These are phyloP conservation scores for Solanum boliviense DNA, from an alignment of 257 asterid species.

Conservation along the genomic window DNA sequence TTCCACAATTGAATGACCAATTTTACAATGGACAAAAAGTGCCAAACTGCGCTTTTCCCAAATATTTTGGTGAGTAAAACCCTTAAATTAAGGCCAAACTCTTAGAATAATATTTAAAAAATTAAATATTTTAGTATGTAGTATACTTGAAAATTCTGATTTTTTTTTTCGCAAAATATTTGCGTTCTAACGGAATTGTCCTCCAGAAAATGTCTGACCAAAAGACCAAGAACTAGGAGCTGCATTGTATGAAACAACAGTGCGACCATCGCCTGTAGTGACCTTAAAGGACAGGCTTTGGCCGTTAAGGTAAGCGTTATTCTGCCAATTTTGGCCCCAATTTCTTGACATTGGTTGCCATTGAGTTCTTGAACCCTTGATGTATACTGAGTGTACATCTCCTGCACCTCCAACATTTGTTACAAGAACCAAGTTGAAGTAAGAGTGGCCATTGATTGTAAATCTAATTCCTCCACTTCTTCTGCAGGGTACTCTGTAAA, in stretches of 20 bases:
- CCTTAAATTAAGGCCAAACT: not conserved
- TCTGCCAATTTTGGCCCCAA: slow-evolving; percentile 98
- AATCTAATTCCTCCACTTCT: slow-evolving; percentile 86
- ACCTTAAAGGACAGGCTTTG: slow-evolving; percentile 77
- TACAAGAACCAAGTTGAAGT: slow-evolving; percentile 71
- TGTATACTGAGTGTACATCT: slow-evolving; percentile 60
- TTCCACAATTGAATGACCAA: not conserved
- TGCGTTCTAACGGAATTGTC: slow-evolving; percentile 42
- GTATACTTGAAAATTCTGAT: not conserved
- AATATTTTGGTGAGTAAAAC: not conserved
- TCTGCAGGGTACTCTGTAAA: slow-evolving; percentile 39
- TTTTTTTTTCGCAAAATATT: not conserved
- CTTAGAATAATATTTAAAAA: not conserved
- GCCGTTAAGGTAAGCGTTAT: slow-evolving; percentile 74
- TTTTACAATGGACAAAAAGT: not conserved
- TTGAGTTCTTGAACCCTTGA: slow-evolving; percentile 70
- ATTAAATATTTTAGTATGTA: not conserved
- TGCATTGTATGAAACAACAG: slow-evolving; percentile 59
- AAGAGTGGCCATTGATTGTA: slow-evolving; percentile 78
- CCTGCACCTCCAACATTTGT: slow-evolving; percentile 94
- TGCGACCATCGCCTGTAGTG: slow-evolving; percentile 70
- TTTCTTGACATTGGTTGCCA: slow-evolving; percentile 94
- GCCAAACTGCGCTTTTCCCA: not conserved
- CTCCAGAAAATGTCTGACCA: slow-evolving; percentile 73
- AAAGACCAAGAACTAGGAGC: slow-evolving; percentile 70